phyloP scores from a whole-genome alignment of 2,329 filamentous ascomycete species.

The Alternaria panax region DNA sequence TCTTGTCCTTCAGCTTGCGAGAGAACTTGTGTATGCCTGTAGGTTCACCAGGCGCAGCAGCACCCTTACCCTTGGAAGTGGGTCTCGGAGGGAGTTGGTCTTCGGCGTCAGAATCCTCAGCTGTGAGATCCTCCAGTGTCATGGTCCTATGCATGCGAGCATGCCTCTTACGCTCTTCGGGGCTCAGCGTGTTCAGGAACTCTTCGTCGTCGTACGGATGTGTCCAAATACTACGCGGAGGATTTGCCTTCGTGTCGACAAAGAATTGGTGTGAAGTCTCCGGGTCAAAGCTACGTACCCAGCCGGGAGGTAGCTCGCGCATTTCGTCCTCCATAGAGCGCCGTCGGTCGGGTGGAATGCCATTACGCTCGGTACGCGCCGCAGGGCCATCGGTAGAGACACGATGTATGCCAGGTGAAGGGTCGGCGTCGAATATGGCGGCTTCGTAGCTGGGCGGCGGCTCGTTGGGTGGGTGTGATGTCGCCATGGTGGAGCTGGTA shows the following conservation, averaged over 20 bases:
- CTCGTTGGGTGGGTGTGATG: slow-evolving; percentile 33
- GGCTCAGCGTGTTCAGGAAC: slow-evolving; percentile 59
- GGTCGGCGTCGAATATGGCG: slow-evolving; percentile 37
- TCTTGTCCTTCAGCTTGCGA: slow-evolving; percentile 65
- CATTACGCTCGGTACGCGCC: slow-evolving; percentile 54
- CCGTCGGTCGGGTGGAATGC: slow-evolving; percentile 60
- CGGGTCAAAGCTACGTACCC: slow-evolving; percentile 65
- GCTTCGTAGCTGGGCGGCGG: slow-evolving; percentile 46
- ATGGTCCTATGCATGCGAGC: slow-evolving; percentile 47
- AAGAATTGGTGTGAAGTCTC: slow-evolving; percentile 67
- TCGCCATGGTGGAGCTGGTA: slow-evolving; percentile 25
- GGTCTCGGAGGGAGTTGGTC: slow-evolving; percentile 28
- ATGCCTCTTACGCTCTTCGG: slow-evolving; percentile 60
- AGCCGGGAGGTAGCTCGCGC: slow-evolving; percentile 62
- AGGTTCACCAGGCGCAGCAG: slow-evolving; percentile 22
- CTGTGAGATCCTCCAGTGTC: slow-evolving; percentile 56
- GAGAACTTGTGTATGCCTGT: slow-evolving; percentile 57
- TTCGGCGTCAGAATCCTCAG: slow-evolving; percentile 48
- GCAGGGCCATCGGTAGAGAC: slow-evolving; percentile 43
- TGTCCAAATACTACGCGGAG: slow-evolving; percentile 66
- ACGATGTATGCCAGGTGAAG: slow-evolving; percentile 31
- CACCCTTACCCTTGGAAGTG: slow-evolving; percentile 10
- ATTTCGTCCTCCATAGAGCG: slow-evolving; percentile 69
- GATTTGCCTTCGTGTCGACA: slow-evolving; percentile 63
- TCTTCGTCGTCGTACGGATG: slow-evolving; percentile 68